Conservation (phyloP, 75 land plant genomes). For the Cunninghamia lanceolata region DNA sequence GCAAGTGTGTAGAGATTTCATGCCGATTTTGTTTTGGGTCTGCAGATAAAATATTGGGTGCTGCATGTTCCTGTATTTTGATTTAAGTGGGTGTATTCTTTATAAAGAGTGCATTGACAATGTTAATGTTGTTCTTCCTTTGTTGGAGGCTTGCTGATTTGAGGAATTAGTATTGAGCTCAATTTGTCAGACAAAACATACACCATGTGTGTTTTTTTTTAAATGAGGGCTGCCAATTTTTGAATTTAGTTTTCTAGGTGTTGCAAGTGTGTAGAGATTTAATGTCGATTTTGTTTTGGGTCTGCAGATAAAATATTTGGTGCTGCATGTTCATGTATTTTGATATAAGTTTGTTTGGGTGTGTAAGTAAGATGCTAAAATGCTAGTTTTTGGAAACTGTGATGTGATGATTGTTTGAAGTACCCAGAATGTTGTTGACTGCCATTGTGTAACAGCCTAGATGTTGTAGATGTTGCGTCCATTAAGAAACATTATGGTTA, state of each 20-base stretch:
- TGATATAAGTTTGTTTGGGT: neutral
- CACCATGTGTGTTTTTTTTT: too few species aligned
- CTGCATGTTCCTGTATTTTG: neutral
- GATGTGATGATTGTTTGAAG: too few species aligned
- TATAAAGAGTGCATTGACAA: too few species aligned
- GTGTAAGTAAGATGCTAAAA: too few species aligned
- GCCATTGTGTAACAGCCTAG: too few species aligned
- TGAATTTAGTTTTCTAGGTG: neutral
- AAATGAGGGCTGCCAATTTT: neutral
- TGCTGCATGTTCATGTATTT: neutral
- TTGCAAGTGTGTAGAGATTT: neutral
- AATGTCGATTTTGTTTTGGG: neutral
- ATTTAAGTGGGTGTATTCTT: neutral
- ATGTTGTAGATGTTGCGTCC: too few species aligned
- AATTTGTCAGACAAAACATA: neutral
- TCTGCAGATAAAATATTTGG: neutral
- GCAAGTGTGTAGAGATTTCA: neutral
- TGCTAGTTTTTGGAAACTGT: too few species aligned
- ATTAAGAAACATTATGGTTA: too few species aligned
- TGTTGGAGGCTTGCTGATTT: neutral
- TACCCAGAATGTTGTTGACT: too few species aligned
- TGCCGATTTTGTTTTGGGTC: neutral
- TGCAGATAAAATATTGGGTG: neutral
- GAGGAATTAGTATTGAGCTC: neutral
- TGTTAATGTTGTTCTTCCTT: neutral